Percentiles rank a stretch among this genome's conserved stretches.
Evolutionary conservation across 805 yeast genomes (phyloP).

Genomic region (Starmerella scarabaei): DNA sequence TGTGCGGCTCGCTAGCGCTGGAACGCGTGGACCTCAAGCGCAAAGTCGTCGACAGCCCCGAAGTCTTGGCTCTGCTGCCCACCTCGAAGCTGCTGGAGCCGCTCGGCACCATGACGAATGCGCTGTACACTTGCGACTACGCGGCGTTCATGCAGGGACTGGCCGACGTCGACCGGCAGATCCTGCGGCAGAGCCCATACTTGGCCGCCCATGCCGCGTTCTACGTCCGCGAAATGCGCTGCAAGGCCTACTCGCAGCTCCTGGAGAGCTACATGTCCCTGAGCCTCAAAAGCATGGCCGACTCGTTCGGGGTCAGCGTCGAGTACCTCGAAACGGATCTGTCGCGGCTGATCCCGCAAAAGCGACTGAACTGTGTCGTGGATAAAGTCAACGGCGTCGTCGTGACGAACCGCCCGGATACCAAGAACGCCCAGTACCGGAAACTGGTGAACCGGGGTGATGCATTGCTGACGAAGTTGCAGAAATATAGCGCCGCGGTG

Average conservation of each 20-base stretch:
- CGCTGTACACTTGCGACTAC: constrained; percentile 82
- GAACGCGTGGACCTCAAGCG: constrained; percentile 73
- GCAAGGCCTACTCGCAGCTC: constrained; percentile 87
- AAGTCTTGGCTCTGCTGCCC: constrained; percentile 61
- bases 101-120: constrained; percentile 66
- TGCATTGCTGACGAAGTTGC: constrained; percentile 78
- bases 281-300: constrained; percentile 85
- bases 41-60: constrained; percentile 87
- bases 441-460: constrained; percentile 84
- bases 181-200: constrained; percentile 52
- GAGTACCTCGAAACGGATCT: constrained; percentile 78
- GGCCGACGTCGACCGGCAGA: constrained; percentile 61
- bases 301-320: constrained; percentile 70
- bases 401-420: constrained; percentile 92
- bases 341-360: constrained; percentile 82
- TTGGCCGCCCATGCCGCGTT: constrained; percentile 66
- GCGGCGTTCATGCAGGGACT: constrained; percentile 62
- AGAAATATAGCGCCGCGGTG: constrained; percentile 95
- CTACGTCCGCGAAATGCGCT: constrained; percentile 83
- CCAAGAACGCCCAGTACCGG: constrained; percentile 89
- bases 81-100: constrained; percentile 63
- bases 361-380: constrained; percentile 86
- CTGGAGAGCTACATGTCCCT: constrained; percentile 88
- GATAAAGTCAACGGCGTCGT: constrained; percentile 88
- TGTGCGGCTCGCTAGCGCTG: constrained; percentile 74